Conservation (phyloP, 495 filamentous ascomycete genomes). For the Hypoxylon subgilvum region DNA sequence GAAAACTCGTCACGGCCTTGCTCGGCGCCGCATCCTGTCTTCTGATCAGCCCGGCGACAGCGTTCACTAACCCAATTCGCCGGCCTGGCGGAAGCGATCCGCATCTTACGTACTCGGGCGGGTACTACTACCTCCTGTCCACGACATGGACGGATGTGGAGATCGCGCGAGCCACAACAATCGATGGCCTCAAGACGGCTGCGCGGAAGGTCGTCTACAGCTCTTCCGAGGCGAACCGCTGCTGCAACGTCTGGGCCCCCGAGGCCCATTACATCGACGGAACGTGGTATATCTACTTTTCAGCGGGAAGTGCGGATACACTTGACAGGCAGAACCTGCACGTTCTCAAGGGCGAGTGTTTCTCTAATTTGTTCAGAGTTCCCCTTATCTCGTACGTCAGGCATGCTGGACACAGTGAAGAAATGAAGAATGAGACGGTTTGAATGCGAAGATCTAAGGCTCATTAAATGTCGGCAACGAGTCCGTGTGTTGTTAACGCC, state of each 20-base stretch:
- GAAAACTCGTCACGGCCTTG: constrained; percentile 12
- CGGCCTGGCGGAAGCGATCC: constrained; percentile 50
- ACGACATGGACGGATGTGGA: constrained; percentile 59
- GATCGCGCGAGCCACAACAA: constrained; percentile 54
- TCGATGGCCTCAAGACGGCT: constrained; percentile 55
- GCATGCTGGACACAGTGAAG: no score
- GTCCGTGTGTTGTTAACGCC: background rate
- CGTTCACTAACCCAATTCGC: constrained; percentile 45
- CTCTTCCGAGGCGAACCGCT: constrained; percentile 44
- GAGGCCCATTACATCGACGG: constrained; percentile 58
- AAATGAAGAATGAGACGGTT: no score
- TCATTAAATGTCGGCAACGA: no score
- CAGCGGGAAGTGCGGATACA: constrained; percentile 37
- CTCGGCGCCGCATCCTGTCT: constrained; percentile 3
- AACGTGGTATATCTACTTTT: constrained; percentile 56
- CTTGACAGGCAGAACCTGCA: constrained; percentile 46
- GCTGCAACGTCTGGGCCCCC: constrained; percentile 64
- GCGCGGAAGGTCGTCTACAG: constrained; percentile 56
- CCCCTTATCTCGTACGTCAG: no score
- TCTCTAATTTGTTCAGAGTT: background rate
- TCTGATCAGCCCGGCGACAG: constrained; percentile 30
- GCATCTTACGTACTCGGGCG: constrained; percentile 53
- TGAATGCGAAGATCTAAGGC: no score
- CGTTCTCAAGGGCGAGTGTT: constrained; percentile 43
- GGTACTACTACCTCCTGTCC: constrained; percentile 60